phyloP scores from a whole-genome alignment of 2,329 filamentous ascomycete species.

The Apiospora sp. region DNA sequence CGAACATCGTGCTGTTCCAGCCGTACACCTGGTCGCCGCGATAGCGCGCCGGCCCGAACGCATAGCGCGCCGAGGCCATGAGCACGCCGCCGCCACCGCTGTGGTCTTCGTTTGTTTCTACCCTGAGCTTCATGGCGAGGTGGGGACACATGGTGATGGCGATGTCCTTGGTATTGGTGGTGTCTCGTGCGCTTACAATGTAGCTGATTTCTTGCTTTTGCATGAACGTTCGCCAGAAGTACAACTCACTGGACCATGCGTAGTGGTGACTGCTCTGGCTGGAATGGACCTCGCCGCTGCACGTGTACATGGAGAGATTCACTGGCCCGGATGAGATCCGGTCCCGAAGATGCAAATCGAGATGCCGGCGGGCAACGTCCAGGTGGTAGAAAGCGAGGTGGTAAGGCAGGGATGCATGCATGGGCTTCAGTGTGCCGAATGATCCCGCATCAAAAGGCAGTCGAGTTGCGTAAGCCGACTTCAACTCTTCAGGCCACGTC shows the following conservation, averaged over 20 bases:
- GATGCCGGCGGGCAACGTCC: background rate
- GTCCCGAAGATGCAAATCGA: background rate
- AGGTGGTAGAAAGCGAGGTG: background rate
- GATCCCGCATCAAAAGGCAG: background rate
- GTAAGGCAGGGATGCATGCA: background rate
- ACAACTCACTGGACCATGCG: background rate
- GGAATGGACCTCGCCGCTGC: background rate
- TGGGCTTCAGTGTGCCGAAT: background rate
- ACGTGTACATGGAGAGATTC: background rate
- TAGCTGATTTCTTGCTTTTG: background rate
- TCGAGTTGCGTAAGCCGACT: too few species aligned
- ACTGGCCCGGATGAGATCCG: background rate
- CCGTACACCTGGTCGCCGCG: background rate
- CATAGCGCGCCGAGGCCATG: background rate
- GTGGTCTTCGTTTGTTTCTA: background rate
- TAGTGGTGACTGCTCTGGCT: background rate
- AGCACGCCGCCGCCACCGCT: background rate
- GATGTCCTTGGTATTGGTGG: background rate
- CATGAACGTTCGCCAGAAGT: background rate
- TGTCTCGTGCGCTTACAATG: background rate
- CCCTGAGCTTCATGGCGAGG: background rate
- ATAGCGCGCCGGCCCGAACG: background rate
- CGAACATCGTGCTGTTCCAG: background rate
- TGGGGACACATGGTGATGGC: background rate
- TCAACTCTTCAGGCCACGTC: too few species aligned